Percentiles rank a stretch among this genome's conserved stretches.
phyloP scores from a whole-genome alignment of 73 alveolate genomes.

The Paramecium sonneborni region DNA sequence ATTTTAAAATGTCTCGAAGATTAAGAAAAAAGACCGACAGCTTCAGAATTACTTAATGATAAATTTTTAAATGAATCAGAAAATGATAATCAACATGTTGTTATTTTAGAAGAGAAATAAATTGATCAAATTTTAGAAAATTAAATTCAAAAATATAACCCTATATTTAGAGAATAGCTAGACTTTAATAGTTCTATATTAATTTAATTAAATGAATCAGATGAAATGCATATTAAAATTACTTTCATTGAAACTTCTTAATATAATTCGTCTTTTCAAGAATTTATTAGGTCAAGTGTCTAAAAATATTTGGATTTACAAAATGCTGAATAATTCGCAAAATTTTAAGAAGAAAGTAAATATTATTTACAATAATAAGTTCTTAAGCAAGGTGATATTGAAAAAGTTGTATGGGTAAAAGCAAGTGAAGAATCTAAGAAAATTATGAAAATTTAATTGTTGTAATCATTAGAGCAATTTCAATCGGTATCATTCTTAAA shows the following conservation, averaged over 20 bases:
- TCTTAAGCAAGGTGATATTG: not conserved
- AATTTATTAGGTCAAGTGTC: not conserved
- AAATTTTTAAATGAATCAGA: conserved; percentile 62
- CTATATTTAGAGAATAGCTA: not conserved
- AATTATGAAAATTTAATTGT: not conserved
- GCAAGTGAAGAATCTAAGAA: not conserved
- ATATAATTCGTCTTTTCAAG: conserved; percentile 1
- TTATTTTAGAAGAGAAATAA: conserved; percentile 9
- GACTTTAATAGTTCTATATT: conserved; percentile 12
- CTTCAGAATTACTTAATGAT: conserved; percentile 58
- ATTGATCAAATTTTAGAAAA: not conserved
- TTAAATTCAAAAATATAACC: not conserved
- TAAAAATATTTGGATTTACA: not conserved
- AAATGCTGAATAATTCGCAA: not conserved
- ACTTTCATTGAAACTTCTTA: not conserved
- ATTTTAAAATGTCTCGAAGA: conserved; percentile 77
- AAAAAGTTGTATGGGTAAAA: not conserved
- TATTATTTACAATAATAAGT: not conserved
- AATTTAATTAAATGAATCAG: not conserved
- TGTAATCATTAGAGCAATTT: not conserved
- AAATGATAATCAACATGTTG: conserved; percentile 59
- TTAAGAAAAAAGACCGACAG: conserved; percentile 62
- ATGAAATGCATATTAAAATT: conserved; percentile 6
- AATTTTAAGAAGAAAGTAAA: not conserved
- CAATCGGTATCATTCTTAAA: not conserved